A percentile compares a stretch with the other conserved stretches of the same genome.
phyloP scores from a whole-genome alignment of 148 eudicot species.

The Beta vulgaris region DNA sequence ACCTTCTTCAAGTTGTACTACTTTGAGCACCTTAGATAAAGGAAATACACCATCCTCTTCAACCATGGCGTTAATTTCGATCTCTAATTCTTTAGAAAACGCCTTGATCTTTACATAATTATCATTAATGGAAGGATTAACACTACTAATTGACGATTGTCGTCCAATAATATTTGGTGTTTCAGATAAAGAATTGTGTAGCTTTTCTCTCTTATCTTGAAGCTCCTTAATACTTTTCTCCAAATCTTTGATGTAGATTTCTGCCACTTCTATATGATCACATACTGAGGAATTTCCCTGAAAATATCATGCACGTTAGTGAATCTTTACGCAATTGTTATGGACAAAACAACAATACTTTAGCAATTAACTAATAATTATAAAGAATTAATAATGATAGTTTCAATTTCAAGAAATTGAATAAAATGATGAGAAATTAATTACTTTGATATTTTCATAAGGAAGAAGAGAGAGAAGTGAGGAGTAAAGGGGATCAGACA shows the following conservation, averaged over 20 bases:
- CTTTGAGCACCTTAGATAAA: not conserved
- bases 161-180: not conserved
- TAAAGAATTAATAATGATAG: too few relatives aligned
- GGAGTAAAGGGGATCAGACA: not conserved
- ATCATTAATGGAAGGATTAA: not conserved
- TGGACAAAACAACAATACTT: too few relatives aligned
- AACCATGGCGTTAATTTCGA: not conserved
- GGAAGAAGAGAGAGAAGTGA: conserved; percentile 5
- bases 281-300: not conserved
- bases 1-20: not conserved
- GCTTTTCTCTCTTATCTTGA: conserved; percentile 2
- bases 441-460: not conserved
- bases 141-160: not conserved
- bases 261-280: conserved; percentile 11
- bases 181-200: not conserved
- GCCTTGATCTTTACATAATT: not conserved
- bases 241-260: not conserved
- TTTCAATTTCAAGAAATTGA: too few relatives aligned
- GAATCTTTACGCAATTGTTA: too few relatives aligned
- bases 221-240: not conserved
- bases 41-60: not conserved
- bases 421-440: not conserved
- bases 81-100: not conserved
- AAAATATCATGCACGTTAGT: not conserved
- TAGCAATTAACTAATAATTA: too few relatives aligned